Conservation (phyloP, 441 rosid genomes). For the Gossypium davidsonii region DNA sequence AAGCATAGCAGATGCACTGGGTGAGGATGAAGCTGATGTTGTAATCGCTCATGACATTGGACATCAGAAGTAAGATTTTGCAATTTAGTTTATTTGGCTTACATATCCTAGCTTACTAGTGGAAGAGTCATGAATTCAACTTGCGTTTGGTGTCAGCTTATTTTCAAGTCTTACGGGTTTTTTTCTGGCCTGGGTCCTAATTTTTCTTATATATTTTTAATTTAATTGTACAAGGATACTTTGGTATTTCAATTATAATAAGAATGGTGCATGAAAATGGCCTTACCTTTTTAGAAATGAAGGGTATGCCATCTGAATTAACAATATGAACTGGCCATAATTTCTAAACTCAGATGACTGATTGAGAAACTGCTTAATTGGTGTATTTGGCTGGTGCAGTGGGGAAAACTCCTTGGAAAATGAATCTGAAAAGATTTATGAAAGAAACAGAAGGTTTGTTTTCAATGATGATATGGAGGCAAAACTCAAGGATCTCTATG, state of each 20-base stretch:
- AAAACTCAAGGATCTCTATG: constrained; percentile 63
- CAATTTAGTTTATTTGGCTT: constrained; percentile 5
- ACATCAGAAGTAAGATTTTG: constrained; percentile 38
- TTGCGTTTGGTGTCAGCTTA: constrained; percentile 17
- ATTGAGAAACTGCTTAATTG: constrained; percentile 6
- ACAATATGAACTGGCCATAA: not conserved
- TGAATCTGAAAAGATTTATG: constrained; percentile 35
- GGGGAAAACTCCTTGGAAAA: constrained; percentile 31
- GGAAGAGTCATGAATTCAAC: constrained; percentile 3
- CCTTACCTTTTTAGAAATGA: not conserved
- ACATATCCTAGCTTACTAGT: not conserved
- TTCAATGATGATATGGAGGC: constrained; percentile 56
- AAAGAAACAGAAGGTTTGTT: constrained; percentile 61
- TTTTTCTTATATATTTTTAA: not conserved
- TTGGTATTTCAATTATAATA: not conserved
- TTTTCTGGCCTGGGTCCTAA: not conserved
- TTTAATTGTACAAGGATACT: not conserved
- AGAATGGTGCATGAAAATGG: not conserved
- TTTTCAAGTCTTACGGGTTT: not conserved
- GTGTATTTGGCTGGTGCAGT: constrained; percentile 35
- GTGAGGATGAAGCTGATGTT: constrained; percentile 98
- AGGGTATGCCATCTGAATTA: not conserved
- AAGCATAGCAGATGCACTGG: constrained; percentile 94
- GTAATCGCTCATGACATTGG: constrained; percentile 56
- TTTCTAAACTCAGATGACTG: constrained; percentile 2